Base-by-base conservation (phyloP, 345 rosid genomes). In the Eutrema japonicum region DNA sequence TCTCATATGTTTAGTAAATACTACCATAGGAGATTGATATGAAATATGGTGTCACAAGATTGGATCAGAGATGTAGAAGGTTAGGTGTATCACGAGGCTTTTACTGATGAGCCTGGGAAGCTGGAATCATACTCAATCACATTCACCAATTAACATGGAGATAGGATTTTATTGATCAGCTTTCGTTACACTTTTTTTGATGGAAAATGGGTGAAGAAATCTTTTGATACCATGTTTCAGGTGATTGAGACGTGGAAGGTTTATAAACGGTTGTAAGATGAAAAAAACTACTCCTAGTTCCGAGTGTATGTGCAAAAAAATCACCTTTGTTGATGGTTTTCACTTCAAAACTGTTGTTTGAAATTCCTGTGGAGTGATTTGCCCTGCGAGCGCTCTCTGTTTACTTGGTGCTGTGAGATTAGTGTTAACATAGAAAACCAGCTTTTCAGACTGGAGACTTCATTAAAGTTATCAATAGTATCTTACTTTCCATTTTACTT, bases 401-500 rank as follows among this genome's bases (percentile, higher is more conserved):
- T 51, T 51, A 27, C 37, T 43, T 18, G 51, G 62, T 62, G 53
- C 41, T 64, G 32, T 43, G 38, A 52, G 29, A 56, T 41, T 69
- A 45, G 4, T 35, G 18, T 47, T 48, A 75, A 60, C 72, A 68
- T 40, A 66, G 35, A 45, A 22, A 60, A 5, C 22, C 33, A 35
- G 55, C 35, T 52, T 36, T 53, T 35, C 41, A 51, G 50, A 55
- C 51, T 3, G 40, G 40, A 4, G 14, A 16, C 6, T 49, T 58
- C 16, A 4, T 32, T 32, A 50, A 26, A 38, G 36, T 41, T 42
- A 57, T 62, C 33, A 32, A 6, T 46, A 27, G 16, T 43, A 66
- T 69, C 50, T 57, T 64, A 43, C 69, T 38, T 49, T 57, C 61
- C 78, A 66, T 64, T 66, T 77, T 67, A 37, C 64, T 77, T 78